Conservation (phyloP, 768 basidiomycete species). For the Boletus insuetus region DNA sequence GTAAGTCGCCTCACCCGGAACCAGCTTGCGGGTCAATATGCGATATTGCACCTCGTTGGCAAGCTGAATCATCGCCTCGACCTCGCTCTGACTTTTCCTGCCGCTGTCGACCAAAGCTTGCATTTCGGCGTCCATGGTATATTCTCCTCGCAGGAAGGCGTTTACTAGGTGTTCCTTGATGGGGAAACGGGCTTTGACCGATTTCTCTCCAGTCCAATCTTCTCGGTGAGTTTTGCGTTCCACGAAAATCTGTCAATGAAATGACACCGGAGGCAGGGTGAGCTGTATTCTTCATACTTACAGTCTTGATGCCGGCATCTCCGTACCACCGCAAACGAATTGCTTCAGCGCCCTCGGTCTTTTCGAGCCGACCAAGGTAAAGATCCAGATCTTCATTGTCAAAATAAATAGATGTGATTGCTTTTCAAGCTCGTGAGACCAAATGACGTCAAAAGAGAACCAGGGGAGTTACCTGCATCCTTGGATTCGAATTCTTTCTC, state of each 20-base stretch:
- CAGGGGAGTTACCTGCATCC: conserved; percentile 59
- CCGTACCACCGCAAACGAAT: conserved; percentile 98
- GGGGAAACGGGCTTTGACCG: conserved; percentile 94
- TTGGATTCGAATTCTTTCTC: conserved; percentile 89
- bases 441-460: not conserved
- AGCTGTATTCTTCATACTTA: conserved; percentile 33
- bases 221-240: conserved; percentile 93
- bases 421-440: conserved; percentile 36
- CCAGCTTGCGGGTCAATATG: conserved; percentile 73
- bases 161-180: conserved; percentile 94
- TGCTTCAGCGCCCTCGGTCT: conserved; percentile 98
- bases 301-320: conserved; percentile 76
- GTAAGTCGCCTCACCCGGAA: conserved; percentile 59
- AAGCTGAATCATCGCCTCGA: conserved; percentile 91
- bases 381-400: conserved; percentile 95
- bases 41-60: conserved; percentile 98
- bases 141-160: conserved; percentile 83
- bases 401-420: conserved; percentile 96
- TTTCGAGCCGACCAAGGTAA: conserved; percentile 94
- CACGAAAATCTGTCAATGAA: conserved; percentile 63
- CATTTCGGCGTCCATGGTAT: conserved; percentile 93
- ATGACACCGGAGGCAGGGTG: not conserved
- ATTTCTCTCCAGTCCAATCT: conserved; percentile 99
- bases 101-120: conserved; percentile 82
- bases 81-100: conserved; percentile 90